Evolutionary conservation across 202 grass and related monocot species (phyloP).

Genomic region (Schoenoplectus tabernaemontani): DNA sequence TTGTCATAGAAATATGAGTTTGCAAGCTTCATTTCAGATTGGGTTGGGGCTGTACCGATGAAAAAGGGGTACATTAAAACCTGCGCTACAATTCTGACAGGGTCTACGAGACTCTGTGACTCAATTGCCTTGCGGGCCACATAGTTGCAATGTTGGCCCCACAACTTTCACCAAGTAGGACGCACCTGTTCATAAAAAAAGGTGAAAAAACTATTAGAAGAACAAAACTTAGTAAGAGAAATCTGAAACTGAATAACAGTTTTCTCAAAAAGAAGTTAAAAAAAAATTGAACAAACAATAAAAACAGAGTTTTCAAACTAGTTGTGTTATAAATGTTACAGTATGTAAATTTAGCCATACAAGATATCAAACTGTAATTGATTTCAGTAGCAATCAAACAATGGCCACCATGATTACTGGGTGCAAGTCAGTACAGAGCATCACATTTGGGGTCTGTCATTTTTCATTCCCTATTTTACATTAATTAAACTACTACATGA

Average conservation of each 20-base stretch:
- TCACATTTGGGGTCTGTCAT: constrained; percentile 14
- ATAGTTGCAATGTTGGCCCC: constrained; percentile 65
- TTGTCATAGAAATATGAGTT: constrained; percentile 80
- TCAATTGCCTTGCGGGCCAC: constrained; percentile 57
- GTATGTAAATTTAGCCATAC: neutral
- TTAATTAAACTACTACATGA: no score
- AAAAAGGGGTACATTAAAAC: constrained; percentile 82
- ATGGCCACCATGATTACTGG: no score
- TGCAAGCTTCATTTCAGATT: constrained; percentile 64
- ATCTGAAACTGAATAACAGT: neutral
- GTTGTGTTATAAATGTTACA: neutral
- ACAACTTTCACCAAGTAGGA: constrained; percentile 59
- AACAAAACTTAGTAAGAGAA: neutral
- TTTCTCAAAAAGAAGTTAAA: neutral
- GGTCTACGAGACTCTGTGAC: constrained; percentile 40
- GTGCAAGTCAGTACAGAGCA: no score
- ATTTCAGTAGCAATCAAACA: neutral
- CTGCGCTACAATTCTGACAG: constrained; percentile 51
- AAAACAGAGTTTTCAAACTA: neutral
- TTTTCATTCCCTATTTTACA: no score
- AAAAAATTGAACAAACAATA: neutral
- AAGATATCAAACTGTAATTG: neutral
- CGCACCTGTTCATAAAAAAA: constrained; percentile 35
- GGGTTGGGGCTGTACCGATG: constrained; percentile 48
- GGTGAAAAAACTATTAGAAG: neutral